phyloP scores from a whole-genome alignment of 1,284 basidiomycete species.

The Marasmius sp. region DNA sequence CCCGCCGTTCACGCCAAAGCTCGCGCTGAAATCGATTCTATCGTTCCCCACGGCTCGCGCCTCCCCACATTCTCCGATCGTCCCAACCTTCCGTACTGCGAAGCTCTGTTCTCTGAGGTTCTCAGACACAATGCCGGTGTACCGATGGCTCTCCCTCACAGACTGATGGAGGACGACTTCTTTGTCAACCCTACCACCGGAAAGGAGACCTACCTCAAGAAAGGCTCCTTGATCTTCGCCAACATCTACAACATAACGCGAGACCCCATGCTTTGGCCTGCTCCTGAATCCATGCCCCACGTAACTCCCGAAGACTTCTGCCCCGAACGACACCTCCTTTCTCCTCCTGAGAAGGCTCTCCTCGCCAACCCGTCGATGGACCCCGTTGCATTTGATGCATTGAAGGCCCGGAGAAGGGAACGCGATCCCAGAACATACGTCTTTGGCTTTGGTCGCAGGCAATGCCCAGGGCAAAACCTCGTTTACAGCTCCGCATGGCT shows the following conservation, averaged over 20 bases:
- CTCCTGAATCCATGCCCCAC: background rate
- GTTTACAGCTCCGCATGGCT: conserved; percentile 11
- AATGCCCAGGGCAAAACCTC: conserved; percentile 13
- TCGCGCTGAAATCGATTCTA: conserved; percentile 57
- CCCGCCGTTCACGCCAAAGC: conserved; percentile 50
- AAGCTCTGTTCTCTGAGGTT: conserved; percentile 45
- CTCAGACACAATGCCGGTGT: conserved; percentile 53
- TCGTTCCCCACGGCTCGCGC: conserved; percentile 38
- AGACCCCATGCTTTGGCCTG: conserved; percentile 5
- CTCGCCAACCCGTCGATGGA: background rate
- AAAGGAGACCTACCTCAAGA: conserved; percentile 6
- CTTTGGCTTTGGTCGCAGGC: conserved; percentile 13
- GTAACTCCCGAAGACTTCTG: conserved; percentile 9
- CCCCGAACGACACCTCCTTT: conserved; percentile 13
- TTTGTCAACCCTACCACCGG: conserved; percentile 24
- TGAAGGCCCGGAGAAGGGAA: conserved; percentile 2
- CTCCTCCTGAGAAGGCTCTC: conserved; percentile 3
- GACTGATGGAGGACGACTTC: conserved; percentile 47
- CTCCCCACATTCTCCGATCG: conserved; percentile 10
- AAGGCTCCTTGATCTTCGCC: conserved; percentile 14
- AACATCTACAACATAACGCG: conserved; percentile 13
- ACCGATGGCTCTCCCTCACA: conserved; percentile 54
- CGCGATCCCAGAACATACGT: conserved; percentile 14
- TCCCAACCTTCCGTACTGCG: conserved; percentile 27
- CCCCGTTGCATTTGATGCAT: background rate